Percentiles rank a stretch among this genome's conserved stretches.
Conservation (phyloP, 768 basidiomycete species). For the Sporobolomyces phaffii region DNA sequence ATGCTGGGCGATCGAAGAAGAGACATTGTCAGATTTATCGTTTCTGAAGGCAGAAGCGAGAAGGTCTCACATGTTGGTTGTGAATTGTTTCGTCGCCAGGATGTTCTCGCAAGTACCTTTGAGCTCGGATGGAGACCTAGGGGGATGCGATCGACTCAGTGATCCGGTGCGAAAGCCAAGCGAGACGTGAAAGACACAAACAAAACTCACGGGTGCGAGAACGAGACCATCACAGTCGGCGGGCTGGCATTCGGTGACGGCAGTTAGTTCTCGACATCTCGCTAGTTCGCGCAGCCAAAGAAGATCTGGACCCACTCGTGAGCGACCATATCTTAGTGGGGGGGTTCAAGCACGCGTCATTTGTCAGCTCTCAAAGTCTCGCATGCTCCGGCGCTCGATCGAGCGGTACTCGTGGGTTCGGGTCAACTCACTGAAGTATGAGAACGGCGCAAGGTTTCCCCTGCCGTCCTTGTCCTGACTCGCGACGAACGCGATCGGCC, state of each 20-base stretch:
- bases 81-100: conserved; percentile 61
- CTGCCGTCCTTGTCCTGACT: conserved; percentile 54
- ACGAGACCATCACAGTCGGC: conserved; percentile 61
- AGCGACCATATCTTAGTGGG: conserved; percentile 15
- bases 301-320: not conserved
- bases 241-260: conserved; percentile 46
- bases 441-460: conserved; percentile 63
- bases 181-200: not conserved
- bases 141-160: conserved; percentile 4
- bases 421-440: too few species aligned
- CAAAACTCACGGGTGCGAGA: conserved; percentile 45
- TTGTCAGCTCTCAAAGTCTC: not conserved
- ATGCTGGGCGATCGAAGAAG: conserved; percentile 45
- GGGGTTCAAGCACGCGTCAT: too few species aligned
- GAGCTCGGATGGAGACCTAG: conserved; percentile 49
- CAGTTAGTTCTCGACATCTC: too few species aligned
- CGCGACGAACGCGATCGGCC: conserved; percentile 65
- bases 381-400: too few species aligned
- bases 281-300: too few species aligned
- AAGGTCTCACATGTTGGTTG: conserved; percentile 53
- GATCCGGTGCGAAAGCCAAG: not conserved
- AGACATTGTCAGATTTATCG: not conserved
- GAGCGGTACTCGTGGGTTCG: not conserved
- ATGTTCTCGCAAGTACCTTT: conserved; percentile 64
- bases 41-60: not conserved